Conservation (phyloP, 371 early-diverging fungal genomes). For the Rhizopus delemar region DNA sequence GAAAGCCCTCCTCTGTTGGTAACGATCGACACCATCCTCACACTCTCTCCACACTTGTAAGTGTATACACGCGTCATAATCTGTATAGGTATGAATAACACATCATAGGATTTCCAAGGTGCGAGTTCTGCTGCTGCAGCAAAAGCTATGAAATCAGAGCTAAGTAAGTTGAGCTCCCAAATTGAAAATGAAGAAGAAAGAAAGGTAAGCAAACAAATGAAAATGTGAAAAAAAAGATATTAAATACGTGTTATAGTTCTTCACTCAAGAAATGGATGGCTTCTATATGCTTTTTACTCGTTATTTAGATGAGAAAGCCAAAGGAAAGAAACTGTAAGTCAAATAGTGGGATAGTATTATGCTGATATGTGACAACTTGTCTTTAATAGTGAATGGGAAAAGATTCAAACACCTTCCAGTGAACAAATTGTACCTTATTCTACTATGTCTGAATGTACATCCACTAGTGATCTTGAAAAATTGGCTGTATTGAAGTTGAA, state of each 20-base stretch:
- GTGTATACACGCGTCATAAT: not conserved
- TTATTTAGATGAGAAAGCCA: conserved; percentile 80
- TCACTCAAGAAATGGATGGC: conserved; percentile 82
- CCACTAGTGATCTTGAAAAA: conserved; percentile 75
- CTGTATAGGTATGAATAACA: not conserved
- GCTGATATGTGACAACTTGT: too few species aligned
- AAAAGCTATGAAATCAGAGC: conserved; percentile 65
- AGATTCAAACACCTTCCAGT: conserved; percentile 87
- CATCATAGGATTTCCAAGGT: conserved; percentile 62
- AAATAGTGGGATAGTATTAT: too few species aligned
- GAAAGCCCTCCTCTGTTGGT: conserved; percentile 39
- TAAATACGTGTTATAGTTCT: conserved; percentile 28
- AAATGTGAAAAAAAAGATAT: conserved; percentile 69
- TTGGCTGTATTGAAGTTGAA: conserved; percentile 99
- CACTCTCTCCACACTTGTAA: conserved; percentile 62
- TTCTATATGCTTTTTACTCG: conserved; percentile 90
- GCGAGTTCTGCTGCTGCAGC: conserved; percentile 69
- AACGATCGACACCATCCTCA: conserved; percentile 58
- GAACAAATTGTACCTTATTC: conserved; percentile 85
- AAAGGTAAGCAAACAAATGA: conserved; percentile 77
- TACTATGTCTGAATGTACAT: conserved; percentile 56
- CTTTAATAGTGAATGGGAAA: conserved; percentile 82
- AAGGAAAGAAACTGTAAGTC: conserved; percentile 83
- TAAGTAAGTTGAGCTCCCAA: conserved; percentile 54
- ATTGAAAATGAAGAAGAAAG: conserved; percentile 56